Percentiles rank a stretch among this genome's conserved stretches.
Evolutionary conservation across 768 basidiomycete species (phyloP).

Genomic region (Russula sp.): DNA sequence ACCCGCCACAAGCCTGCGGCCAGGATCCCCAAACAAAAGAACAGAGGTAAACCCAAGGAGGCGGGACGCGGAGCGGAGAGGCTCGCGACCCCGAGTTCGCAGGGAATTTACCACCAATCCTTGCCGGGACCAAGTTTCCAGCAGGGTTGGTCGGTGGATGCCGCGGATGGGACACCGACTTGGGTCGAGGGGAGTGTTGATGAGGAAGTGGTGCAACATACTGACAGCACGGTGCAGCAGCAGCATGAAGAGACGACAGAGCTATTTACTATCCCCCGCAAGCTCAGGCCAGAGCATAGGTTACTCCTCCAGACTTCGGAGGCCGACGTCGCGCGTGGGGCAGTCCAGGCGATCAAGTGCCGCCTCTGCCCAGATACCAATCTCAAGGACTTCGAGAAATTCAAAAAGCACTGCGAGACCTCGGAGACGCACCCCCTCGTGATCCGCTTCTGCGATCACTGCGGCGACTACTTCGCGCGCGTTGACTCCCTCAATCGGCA

Average conservation of each 20-base stretch:
- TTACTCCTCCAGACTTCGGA: not conserved
- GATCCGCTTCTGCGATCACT: not conserved
- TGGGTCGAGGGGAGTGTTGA: conserved; percentile 10
- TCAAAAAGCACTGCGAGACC: not conserved
- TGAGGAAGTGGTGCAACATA: not conserved
- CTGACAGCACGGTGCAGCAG: not conserved
- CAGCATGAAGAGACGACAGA: not conserved
- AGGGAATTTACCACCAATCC: conserved; percentile 3
- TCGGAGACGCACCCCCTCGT: not conserved
- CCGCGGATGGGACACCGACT: not conserved
- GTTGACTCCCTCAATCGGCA: too few species aligned
- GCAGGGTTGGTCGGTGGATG: not conserved
- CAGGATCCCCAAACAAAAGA: not conserved
- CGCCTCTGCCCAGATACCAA: not conserved
- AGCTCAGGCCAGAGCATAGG: not conserved
- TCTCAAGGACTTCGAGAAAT: not conserved
- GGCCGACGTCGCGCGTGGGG: not conserved
- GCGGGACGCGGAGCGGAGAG: conserved; percentile 16
- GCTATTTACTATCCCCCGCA: not conserved
- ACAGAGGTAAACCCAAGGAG: not conserved
- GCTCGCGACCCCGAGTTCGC: conserved; percentile 8
- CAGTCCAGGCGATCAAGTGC: not conserved
- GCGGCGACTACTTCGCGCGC: too few species aligned
- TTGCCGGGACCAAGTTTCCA: conserved; percentile 3
- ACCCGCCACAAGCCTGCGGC: not conserved